Evolutionary conservation across 2,329 filamentous ascomycete species (phyloP).

Genomic region (Chaetomiaceae sp.): DNA sequence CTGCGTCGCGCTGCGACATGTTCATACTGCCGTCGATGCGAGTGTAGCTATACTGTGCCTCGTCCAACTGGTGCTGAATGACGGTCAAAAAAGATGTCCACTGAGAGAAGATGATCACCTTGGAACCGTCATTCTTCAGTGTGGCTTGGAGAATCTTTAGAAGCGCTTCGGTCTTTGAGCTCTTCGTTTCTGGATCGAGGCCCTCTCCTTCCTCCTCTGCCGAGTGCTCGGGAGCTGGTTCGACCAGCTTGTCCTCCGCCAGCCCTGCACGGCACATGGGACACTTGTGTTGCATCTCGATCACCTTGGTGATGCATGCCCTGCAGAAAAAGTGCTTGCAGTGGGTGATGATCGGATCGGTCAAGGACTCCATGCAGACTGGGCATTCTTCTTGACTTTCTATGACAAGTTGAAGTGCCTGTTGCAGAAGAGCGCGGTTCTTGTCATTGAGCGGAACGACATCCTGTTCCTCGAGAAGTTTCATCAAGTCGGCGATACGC

Average conservation of each 20-base stretch:
- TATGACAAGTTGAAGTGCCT: constrained; percentile 70
- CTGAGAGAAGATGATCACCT: constrained; percentile 71
- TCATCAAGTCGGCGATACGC: constrained; percentile 67
- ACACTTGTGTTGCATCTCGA: constrained; percentile 73
- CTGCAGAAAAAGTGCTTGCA: constrained; percentile 79
- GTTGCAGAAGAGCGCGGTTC: constrained; percentile 67
- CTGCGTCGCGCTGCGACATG: constrained; percentile 63
- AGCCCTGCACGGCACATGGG: constrained; percentile 77
- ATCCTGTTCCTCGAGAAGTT: constrained; percentile 62
- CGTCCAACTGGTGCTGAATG: constrained; percentile 63
- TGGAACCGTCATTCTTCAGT: constrained; percentile 58
- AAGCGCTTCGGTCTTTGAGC: constrained; percentile 78
- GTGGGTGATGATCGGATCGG: constrained; percentile 72
- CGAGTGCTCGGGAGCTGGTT: constrained; percentile 56
- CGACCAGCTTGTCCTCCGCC: constrained; percentile 55
- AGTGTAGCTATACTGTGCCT: constrained; percentile 57
- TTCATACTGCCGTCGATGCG: constrained; percentile 81
- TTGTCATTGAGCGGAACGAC: constrained; percentile 67
- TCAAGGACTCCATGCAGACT: constrained; percentile 71
- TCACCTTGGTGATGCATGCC: constrained; percentile 68
- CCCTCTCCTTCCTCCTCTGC: constrained; percentile 42
- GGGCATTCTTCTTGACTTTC: constrained; percentile 80
- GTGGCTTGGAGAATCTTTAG: constrained; percentile 70
- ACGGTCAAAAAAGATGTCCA: constrained; percentile 73
- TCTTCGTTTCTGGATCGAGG: constrained; percentile 61